Conservation (phyloP, 148 eudicot genomes). For the Suaeda aralocaspica region DNA sequence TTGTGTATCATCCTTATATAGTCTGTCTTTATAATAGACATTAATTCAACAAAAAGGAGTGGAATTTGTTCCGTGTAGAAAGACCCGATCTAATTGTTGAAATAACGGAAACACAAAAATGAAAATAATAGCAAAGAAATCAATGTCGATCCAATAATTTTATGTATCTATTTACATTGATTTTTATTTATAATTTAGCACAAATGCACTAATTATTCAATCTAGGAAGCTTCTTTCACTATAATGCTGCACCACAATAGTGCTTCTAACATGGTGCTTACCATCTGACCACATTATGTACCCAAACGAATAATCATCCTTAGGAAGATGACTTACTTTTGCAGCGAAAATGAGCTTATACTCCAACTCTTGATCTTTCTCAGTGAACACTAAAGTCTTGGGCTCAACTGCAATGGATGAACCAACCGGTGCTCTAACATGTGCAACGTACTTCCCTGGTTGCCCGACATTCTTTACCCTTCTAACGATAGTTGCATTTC, state of each 20-base stretch:
- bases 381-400: constrained; percentile 22
- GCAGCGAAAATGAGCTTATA: constrained; percentile 28
- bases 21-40: too few species aligned
- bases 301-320: constrained; percentile 28
- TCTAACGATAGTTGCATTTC: constrained; percentile 30
- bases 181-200: background rate
- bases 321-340: background rate
- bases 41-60: too few species aligned
- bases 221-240: background rate
- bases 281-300: constrained; percentile 45
- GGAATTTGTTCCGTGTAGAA: too few species aligned
- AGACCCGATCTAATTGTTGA: too few species aligned
- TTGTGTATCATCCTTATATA: too few species aligned
- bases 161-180: background rate
- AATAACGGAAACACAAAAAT: too few species aligned
- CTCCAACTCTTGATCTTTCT: constrained; percentile 32
- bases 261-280: constrained; percentile 44
- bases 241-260: constrained; percentile 30
- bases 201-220: background rate
- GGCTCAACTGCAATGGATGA: constrained; percentile 34
- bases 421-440: constrained; percentile 24
- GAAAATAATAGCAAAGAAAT: too few species aligned
- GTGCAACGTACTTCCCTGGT: constrained; percentile 31
- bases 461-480: constrained; percentile 49
- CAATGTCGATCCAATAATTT: too few species aligned